Evolutionary conservation across 2,329 filamentous ascomycete species (phyloP).

Genomic region (Diaporthe capsici): DNA sequence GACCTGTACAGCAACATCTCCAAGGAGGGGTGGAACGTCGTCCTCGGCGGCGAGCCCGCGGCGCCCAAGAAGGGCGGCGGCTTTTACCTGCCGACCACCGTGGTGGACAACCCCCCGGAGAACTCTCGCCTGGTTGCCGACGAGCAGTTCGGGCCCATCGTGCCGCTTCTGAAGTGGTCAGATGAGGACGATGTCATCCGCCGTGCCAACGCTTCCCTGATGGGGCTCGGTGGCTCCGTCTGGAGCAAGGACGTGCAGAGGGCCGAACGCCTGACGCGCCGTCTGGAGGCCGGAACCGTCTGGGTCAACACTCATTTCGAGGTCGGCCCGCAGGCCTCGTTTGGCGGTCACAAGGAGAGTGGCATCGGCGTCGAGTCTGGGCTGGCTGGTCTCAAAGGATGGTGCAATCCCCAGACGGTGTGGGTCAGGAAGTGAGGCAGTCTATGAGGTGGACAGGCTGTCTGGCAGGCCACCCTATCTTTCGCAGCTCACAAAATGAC

Average conservation of each 20-base stretch:
- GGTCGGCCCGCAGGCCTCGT: conserved; percentile 55
- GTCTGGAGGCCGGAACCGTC: conserved; percentile 67
- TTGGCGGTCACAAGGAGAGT: conserved; percentile 66
- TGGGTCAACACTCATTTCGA: conserved; percentile 67
- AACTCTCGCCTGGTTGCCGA: conserved; percentile 68
- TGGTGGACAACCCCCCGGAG: conserved; percentile 72
- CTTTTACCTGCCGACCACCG: conserved; percentile 70
- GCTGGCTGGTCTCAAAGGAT: conserved; percentile 52
- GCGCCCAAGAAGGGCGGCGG: conserved; percentile 55
- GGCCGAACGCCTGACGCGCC: conserved; percentile 61
- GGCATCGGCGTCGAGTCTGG: conserved; percentile 64
- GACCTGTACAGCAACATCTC: conserved; percentile 21
- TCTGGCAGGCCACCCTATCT: too few species aligned
- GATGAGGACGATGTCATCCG: conserved; percentile 61
- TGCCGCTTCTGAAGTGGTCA: conserved; percentile 60
- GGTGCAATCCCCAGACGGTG: conserved; percentile 45
- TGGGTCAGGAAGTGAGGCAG: neutral
- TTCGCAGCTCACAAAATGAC: neutral
- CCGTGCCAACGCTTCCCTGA: conserved; percentile 62
- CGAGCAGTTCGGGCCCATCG: conserved; percentile 65
- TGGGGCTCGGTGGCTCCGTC: conserved; percentile 67
- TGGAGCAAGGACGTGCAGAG: conserved; percentile 64
- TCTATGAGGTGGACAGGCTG: neutral
- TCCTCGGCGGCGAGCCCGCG: conserved; percentile 56
- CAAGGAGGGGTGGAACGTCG: conserved; percentile 55